A percentile compares a stretch with the other conserved stretches of the same genome.
Evolutionary conservation across 2,329 filamentous ascomycete species (phyloP).

Genomic region (Gremmenia infestans): DNA sequence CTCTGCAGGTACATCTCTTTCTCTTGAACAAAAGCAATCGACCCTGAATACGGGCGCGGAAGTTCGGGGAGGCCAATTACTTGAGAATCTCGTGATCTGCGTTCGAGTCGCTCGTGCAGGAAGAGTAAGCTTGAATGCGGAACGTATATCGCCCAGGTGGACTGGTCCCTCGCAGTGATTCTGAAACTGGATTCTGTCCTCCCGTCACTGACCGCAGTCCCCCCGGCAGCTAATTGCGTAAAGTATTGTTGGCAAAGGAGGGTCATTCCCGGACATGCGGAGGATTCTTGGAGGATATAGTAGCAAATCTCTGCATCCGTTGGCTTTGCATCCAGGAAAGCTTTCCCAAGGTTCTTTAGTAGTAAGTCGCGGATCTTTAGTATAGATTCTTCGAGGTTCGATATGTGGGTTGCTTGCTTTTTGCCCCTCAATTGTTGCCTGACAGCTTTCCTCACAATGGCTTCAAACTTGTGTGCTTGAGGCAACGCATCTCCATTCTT

Average conservation of each 20-base stretch:
- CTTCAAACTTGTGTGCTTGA: background rate
- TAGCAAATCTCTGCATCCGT: background rate
- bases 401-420: background rate
- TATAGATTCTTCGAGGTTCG: background rate
- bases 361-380: background rate
- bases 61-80: background rate
- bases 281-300: background rate
- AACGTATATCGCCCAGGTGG: background rate
- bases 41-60: background rate
- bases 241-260: background rate
- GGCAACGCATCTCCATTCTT: background rate
- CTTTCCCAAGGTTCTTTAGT: background rate
- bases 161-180: background rate
- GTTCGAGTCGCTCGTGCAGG: background rate
- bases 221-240: background rate
- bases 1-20: background rate
- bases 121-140: background rate
- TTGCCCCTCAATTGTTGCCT: background rate
- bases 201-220: background rate
- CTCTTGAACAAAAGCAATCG: background rate
- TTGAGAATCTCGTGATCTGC: background rate
- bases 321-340: background rate
- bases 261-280: background rate
- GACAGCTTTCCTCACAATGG: background rate
- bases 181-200: background rate